Percentiles rank a stretch among this genome's conserved stretches.
Evolutionary conservation across 495 filamentous ascomycete species (phyloP).

Genomic region (Ascobolus immersus): DNA sequence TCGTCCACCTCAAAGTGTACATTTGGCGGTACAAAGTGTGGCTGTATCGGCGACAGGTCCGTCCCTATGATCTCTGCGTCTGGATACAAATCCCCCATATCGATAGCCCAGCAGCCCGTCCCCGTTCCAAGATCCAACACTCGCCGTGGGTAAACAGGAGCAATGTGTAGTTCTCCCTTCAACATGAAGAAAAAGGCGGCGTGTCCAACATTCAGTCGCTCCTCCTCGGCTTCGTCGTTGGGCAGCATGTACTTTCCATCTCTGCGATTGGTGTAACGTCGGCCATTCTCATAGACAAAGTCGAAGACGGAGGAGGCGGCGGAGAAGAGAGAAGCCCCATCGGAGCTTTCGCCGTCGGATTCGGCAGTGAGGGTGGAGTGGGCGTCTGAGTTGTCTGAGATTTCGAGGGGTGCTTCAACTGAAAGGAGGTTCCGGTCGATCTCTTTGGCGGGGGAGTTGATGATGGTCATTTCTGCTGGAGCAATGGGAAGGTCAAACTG

Average conservation of each 20-base stretch:
- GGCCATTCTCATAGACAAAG: slow-evolving; percentile 31
- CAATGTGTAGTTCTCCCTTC: slow-evolving; percentile 24
- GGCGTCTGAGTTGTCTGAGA: too few relatives aligned
- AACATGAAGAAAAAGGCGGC: slow-evolving; percentile 28
- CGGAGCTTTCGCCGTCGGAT: too few relatives aligned
- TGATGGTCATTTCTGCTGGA: too few relatives aligned
- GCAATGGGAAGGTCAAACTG: too few relatives aligned
- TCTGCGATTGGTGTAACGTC: slow-evolving; percentile 37
- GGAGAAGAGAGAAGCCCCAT: too few relatives aligned
- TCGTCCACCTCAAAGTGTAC: slow-evolving; percentile 2
- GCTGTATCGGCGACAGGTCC: slow-evolving; percentile 6
- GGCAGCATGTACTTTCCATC: slow-evolving; percentile 40
- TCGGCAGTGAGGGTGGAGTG: too few relatives aligned
- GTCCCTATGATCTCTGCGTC: slow-evolving; percentile 1
- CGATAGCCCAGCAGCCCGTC: slow-evolving; percentile 40
- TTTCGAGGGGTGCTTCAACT: too few relatives aligned
- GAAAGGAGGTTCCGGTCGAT: too few relatives aligned
- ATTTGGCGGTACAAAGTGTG: slow-evolving; percentile 5
- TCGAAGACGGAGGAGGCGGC: too few relatives aligned
- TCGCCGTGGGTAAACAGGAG: slow-evolving; percentile 23
- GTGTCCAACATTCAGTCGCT: slow-evolving; percentile 47
- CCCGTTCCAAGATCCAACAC: slow-evolving; percentile 39
- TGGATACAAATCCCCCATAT: slow-evolving; percentile 12
- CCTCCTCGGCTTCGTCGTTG: slow-evolving; percentile 42
- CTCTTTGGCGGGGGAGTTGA: too few relatives aligned